These are phyloP conservation scores for Laetiporus sulphureus DNA, from an alignment of 1,284 basidiomycete species.

Conservation along the genomic window DNA sequence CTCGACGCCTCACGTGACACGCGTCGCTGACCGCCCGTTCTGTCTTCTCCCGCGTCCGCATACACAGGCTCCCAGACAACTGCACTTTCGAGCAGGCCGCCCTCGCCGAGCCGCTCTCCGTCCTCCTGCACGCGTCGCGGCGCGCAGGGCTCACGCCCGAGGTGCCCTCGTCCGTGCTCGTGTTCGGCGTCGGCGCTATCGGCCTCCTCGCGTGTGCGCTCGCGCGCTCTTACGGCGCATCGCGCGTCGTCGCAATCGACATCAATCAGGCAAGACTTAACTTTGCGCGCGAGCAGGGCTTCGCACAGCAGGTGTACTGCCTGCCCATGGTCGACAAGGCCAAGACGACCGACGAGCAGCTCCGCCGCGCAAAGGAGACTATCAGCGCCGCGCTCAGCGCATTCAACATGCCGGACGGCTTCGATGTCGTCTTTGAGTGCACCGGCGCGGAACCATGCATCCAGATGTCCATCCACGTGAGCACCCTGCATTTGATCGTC, in stretches of 20 bases:
- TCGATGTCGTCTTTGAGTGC: conserved; percentile 92
- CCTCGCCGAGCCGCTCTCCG: conserved; percentile 87
- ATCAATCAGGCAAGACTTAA: conserved; percentile 78
- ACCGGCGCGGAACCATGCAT: conserved; percentile 90
- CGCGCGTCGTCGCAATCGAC: conserved; percentile 74
- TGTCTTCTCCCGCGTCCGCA: conserved; percentile 7
- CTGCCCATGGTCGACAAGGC: conserved; percentile 46
- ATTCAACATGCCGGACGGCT: conserved; percentile 68
- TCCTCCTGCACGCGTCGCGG: conserved; percentile 79
- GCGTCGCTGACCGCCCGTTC: conserved; percentile 10
- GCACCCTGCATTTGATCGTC: conserved; percentile 18
- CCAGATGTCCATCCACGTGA: conserved; percentile 80
- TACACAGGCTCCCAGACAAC: conserved; percentile 71
- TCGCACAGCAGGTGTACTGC: conserved; percentile 69
- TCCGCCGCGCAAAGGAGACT: conserved; percentile 61
- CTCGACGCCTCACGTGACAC: conserved; percentile 12
- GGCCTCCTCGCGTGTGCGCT: conserved; percentile 84
- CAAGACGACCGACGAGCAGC: conserved; percentile 55
- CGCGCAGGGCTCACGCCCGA: conserved; percentile 53
- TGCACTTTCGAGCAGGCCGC: conserved; percentile 77
- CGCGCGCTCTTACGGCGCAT: conserved; percentile 65
- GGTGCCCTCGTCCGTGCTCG: conserved; percentile 52
- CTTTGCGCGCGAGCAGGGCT: conserved; percentile 70
- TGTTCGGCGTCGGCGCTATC: conserved; percentile 90
- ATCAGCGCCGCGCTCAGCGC: conserved; percentile 46